Base-by-base conservation (phyloP, 352 stramenopile species). In the Phytophthora citricola region DNA sequence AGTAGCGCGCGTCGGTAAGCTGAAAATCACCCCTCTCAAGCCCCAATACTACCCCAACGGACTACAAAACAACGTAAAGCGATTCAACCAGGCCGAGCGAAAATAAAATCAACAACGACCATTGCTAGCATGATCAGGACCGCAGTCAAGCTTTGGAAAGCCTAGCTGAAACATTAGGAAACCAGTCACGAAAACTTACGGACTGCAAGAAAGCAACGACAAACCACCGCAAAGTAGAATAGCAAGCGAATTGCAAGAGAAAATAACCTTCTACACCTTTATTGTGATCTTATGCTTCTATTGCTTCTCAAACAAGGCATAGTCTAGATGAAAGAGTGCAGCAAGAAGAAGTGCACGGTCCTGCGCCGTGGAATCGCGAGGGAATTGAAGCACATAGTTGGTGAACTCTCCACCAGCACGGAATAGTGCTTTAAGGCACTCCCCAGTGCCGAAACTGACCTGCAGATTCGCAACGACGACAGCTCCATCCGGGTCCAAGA, bases 261-360 rank as follows among this genome's bases (percentile, higher is more conserved):
- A 39, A 39, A 39, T 3, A 43, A 11, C 1, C 38, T 43, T 49
- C 4, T 20, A 20, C 8, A 36, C 8, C 2, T 36, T 36, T 4
- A 0, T 36, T 36, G 31, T 36, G 9, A 12, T 36, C 10, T 36
- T 36, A 8, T 14, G 8, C 31, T 36, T 14, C 36, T 58, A 68
- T 17, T 72, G 38, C 12, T 51, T 50, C 65, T 92, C 81, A 40
- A 90, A 92, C 50, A 76, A 55, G 36, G 80, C 52, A 70, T 87
- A 89, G 41, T 92, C 81, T 40, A 92, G 48, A 38, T 85, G 75
- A 54, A 90, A 88, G 14, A 89, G 63, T 46, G 77, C 75, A 26
- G 78, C 82, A 32, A 92, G 53, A 47, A 91, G 63, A 22, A 92
- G 60, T 34, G 80, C 76, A 39, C 79, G 79, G 41, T 92, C 75